phyloP scores from a whole-genome alignment of 192 early-diverging fungal species.

The Coemansia sp. region DNA sequence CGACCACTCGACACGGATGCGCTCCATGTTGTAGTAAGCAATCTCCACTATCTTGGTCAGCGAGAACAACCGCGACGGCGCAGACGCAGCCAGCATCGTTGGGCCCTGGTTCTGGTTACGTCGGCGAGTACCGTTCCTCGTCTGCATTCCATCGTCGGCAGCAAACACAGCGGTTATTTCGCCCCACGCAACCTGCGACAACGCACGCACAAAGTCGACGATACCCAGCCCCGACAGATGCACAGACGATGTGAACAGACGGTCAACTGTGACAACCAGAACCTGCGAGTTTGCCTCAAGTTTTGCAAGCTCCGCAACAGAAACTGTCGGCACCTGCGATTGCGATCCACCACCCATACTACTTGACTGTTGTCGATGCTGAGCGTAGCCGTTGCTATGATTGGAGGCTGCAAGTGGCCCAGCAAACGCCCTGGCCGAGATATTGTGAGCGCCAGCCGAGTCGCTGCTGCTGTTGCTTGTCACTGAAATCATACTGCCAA shows the following conservation, averaged over 20 bases:
- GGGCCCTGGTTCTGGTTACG: not conserved
- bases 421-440: constrained; percentile 59
- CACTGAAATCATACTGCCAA: constrained; percentile 24
- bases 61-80: constrained; percentile 83
- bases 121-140: constrained; percentile 1
- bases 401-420: constrained; percentile 57
- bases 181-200: constrained; percentile 84
- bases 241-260: constrained; percentile 79
- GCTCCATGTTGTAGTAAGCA: constrained; percentile 94
- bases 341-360: constrained; percentile 21
- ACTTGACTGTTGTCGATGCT: constrained; percentile 58
- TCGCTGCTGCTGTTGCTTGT: not conserved
- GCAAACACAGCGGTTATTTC: constrained; percentile 62
- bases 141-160: not conserved
- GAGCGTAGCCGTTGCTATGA: not conserved
- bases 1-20: constrained; percentile 94
- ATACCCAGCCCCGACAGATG: constrained; percentile 80
- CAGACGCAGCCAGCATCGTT: not conserved
- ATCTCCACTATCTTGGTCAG: constrained; percentile 95
- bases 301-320: constrained; percentile 65
- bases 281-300: constrained; percentile 67
- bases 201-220: constrained; percentile 83
- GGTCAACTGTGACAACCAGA: constrained; percentile 79
- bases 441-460: constrained; percentile 19
- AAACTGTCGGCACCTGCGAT: constrained; percentile 59